These are phyloP conservation scores for Geopyxis carbonaria DNA, from an alignment of 495 filamentous ascomycete species.

Conservation along the genomic window DNA sequence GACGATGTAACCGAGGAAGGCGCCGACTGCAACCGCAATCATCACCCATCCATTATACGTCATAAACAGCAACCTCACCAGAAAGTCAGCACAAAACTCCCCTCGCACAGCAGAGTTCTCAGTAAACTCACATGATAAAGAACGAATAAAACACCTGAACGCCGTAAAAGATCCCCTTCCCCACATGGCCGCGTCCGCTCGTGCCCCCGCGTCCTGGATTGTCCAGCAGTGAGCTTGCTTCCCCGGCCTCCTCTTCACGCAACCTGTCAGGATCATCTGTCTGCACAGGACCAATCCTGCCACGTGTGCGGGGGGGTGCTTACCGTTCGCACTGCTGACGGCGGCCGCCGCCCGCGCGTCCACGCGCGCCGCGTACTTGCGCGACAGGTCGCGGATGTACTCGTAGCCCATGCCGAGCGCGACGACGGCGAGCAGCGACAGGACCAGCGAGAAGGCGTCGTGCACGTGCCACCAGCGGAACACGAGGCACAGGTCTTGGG, in stretches of 20 bases:
- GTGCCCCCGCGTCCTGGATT: constrained; percentile 27
- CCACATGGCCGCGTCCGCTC: constrained; percentile 43
- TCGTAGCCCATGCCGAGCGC: constrained; percentile 81
- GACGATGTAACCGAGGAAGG: constrained; percentile 69
- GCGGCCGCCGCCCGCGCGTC: constrained; percentile 20
- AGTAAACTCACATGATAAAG: constrained; percentile 78
- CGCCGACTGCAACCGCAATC: constrained; percentile 75
- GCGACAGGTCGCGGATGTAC: constrained; percentile 54
- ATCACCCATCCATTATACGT: constrained; percentile 98
- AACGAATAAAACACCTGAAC: constrained; percentile 97
- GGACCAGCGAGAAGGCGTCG: constrained; percentile 49
- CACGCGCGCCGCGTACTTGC: constrained; percentile 55
- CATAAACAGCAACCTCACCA: constrained; percentile 89
- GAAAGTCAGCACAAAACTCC: constrained; percentile 2
- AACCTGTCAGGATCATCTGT: too few relatives aligned
- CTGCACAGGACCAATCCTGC: too few relatives aligned
- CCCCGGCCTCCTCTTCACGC: neutral
- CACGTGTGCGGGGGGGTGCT: neutral
- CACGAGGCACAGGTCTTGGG: constrained; percentile 80
- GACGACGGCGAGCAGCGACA: constrained; percentile 68
- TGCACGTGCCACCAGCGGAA: constrained; percentile 80
- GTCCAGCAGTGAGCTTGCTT: constrained; percentile 46
- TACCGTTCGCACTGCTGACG: neutral
- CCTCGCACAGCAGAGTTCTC: neutral
- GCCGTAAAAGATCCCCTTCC: constrained; percentile 72